Evolutionary conservation across 2,329 filamentous ascomycete species (phyloP).

Genomic region (Corynespora cassiicola): DNA sequence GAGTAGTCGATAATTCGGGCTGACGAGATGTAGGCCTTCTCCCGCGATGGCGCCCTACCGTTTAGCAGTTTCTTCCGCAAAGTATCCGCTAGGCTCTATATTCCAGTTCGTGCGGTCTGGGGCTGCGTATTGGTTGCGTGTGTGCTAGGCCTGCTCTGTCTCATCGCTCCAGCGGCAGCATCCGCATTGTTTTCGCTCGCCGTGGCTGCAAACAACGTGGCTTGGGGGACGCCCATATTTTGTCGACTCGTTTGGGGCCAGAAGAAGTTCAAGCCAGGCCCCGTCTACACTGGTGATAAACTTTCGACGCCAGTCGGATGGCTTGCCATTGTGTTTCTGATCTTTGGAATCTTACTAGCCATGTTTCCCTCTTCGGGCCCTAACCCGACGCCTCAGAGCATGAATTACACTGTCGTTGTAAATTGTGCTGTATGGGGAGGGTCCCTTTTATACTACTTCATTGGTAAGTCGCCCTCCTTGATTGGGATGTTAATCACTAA

Average conservation of each 20-base stretch:
- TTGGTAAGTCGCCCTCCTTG: conserved; percentile 18
- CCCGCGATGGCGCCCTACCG: conserved; percentile 66
- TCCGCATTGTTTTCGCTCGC: conserved; percentile 65
- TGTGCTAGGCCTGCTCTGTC: conserved; percentile 63
- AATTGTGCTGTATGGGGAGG: conserved; percentile 66
- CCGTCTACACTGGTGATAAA: conserved; percentile 62
- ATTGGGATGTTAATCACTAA: conserved; percentile 2
- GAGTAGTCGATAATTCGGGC: conserved; percentile 64
- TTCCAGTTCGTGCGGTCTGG: conserved; percentile 64
- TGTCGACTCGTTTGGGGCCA: conserved; percentile 65
- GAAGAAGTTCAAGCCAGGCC: conserved; percentile 63
- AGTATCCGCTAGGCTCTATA: conserved; percentile 62
- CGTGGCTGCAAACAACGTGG: conserved; percentile 67
- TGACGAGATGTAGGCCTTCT: conserved; percentile 65
- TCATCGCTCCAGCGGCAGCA: conserved; percentile 65
- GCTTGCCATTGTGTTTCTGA: conserved; percentile 60
- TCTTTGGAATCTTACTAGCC: conserved; percentile 62
- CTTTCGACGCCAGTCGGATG: conserved; percentile 62
- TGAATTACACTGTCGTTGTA: conserved; percentile 71
- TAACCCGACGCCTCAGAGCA: conserved; percentile 55
- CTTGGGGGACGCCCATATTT: conserved; percentile 66
- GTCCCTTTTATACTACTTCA: conserved; percentile 60
- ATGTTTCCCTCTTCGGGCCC: conserved; percentile 67
- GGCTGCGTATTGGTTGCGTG: conserved; percentile 59
- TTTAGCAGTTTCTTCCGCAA: conserved; percentile 65